Percentiles rank a stretch among this genome's conserved stretches.
These are phyloP conservation scores for Trichophyton mentagrophytes DNA, from an alignment of 2,329 filamentous ascomycete genomes.

Conservation along the genomic window DNA sequence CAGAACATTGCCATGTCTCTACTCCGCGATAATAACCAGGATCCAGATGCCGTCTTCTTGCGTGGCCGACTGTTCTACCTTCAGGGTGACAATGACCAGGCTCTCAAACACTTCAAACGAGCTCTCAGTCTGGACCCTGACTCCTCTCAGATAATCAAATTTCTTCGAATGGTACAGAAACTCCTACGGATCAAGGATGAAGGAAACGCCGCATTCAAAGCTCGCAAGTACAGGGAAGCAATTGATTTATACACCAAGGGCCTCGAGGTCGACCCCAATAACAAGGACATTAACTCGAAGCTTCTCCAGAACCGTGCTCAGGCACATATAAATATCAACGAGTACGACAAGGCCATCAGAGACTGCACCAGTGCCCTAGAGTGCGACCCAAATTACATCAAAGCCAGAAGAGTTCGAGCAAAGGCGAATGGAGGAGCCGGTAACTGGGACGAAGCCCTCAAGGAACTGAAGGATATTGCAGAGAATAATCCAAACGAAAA, in stretches of 20 bases:
- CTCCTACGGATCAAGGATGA: constrained; percentile 88
- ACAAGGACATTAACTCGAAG: constrained; percentile 90
- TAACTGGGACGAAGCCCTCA: constrained; percentile 82
- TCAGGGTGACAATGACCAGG: constrained; percentile 90
- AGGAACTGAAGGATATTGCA: constrained; percentile 74
- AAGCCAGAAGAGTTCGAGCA: constrained; percentile 87
- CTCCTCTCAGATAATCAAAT: constrained; percentile 76
- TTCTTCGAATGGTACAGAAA: constrained; percentile 79
- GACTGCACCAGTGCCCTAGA: constrained; percentile 77
- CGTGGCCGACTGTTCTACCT: constrained; percentile 77
- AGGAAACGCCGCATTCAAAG: constrained; percentile 83
- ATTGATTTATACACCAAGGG: constrained; percentile 75
- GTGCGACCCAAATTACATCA: constrained; percentile 72
- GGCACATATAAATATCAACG: constrained; percentile 65
- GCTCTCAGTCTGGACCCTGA: constrained; percentile 85
- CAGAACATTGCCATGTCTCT: constrained; percentile 85
- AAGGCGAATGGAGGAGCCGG: constrained; percentile 76
- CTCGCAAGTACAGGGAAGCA: constrained; percentile 63
- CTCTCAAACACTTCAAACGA: constrained; percentile 80
- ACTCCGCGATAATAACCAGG: constrained; percentile 73
- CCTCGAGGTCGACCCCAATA: constrained; percentile 70
- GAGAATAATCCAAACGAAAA: constrained; percentile 75
- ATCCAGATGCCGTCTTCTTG: constrained; percentile 85
- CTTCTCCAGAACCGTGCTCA: constrained; percentile 86
- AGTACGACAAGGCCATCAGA: constrained; percentile 64